These are phyloP conservation scores for Phytophthora pseudosyringae DNA, from an alignment of 352 stramenopile genomes.

Conservation along the genomic window DNA sequence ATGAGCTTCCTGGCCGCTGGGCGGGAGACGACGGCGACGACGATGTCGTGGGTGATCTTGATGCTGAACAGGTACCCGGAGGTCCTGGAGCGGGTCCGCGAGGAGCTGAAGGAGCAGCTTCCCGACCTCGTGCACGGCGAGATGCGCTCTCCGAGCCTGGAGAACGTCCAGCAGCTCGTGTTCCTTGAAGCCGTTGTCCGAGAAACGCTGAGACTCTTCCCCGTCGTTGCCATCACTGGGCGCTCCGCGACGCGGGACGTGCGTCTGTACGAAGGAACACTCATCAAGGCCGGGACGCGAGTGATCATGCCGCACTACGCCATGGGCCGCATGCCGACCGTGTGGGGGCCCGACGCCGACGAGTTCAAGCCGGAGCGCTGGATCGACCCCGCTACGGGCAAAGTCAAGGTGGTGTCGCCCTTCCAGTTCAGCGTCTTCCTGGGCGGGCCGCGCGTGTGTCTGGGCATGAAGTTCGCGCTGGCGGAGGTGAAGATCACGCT, in stretches of 20 bases:
- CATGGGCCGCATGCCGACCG: constrained; percentile 54
- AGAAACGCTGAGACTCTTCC: constrained; percentile 68
- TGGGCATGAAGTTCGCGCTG: constrained; percentile 73
- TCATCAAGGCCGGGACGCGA: constrained; percentile 58
- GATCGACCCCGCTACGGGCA: constrained; percentile 51
- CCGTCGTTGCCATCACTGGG: constrained; percentile 61
- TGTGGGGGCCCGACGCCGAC: constrained; percentile 69
- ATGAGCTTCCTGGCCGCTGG: constrained; percentile 80
- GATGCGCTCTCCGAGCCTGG: constrained; percentile 27
- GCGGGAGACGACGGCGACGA: constrained; percentile 74
- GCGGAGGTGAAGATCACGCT: constrained; percentile 71
- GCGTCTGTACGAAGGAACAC: constrained; percentile 68
- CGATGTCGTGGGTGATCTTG: constrained; percentile 75
- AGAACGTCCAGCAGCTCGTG: constrained; percentile 50
- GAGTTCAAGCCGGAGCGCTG: constrained; percentile 78
- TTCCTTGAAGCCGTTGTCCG: constrained; percentile 59
- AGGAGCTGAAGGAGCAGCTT: constrained; percentile 51
- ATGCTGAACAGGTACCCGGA: constrained; percentile 69
- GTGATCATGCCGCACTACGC: constrained; percentile 71
- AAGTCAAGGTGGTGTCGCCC: constrained; percentile 50
- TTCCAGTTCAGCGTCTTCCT: constrained; percentile 78
- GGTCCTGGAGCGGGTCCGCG: constrained; percentile 46
- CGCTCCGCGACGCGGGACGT: constrained; percentile 62
- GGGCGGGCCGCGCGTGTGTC: constrained; percentile 65
- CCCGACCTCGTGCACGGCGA: constrained; percentile 42